Evolutionary conservation across 257 asterid genomes (phyloP).

Genomic region (Gentiana dahurica): DNA sequence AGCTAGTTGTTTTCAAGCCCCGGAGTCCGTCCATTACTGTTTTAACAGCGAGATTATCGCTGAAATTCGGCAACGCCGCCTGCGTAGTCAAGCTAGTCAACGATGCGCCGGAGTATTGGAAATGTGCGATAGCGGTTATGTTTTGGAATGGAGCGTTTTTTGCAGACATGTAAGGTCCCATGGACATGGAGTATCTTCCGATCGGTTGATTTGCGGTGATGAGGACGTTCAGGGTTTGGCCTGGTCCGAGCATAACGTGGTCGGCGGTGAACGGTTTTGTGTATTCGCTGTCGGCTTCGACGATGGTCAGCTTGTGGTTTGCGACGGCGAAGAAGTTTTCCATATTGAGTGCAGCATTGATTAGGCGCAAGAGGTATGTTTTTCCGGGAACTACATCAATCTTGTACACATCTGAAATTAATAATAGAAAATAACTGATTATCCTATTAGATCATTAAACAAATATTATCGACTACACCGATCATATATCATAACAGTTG

Average conservation of each 20-base stretch:
- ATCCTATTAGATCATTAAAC: no score
- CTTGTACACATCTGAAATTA: slow-evolving; percentile 37
- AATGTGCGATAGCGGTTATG: slow-evolving; percentile 41
- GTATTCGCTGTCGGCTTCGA: slow-evolving; percentile 62
- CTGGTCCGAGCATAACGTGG: slow-evolving; percentile 56
- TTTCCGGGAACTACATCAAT: slow-evolving; percentile 45
- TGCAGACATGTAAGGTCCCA: slow-evolving; percentile 65
- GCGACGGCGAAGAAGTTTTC: slow-evolving; percentile 54
- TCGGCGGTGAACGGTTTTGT: slow-evolving; percentile 41
- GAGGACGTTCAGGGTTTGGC: slow-evolving; percentile 47
- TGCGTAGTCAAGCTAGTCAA: slow-evolving; percentile 27
- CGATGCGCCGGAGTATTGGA: slow-evolving; percentile 44
- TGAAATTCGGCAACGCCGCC: slow-evolving; percentile 42
- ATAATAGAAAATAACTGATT: no score
- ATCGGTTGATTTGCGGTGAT: slow-evolving; percentile 52
- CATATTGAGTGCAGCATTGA: slow-evolving; percentile 50
- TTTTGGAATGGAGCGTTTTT: slow-evolving; percentile 41
- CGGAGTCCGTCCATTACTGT: slow-evolving; percentile 53
- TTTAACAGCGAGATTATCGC: slow-evolving; percentile 43
- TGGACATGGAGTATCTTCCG: slow-evolving; percentile 44
- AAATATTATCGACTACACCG: no score
- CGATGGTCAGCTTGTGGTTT: slow-evolving; percentile 41
- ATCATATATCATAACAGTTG: no score
- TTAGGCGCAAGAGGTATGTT: slow-evolving; percentile 48
- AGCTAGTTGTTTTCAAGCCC: slow-evolving; percentile 23